These are phyloP conservation scores for Jasminum sambac DNA, from an alignment of 257 asterid species.

Conservation along the genomic window DNA sequence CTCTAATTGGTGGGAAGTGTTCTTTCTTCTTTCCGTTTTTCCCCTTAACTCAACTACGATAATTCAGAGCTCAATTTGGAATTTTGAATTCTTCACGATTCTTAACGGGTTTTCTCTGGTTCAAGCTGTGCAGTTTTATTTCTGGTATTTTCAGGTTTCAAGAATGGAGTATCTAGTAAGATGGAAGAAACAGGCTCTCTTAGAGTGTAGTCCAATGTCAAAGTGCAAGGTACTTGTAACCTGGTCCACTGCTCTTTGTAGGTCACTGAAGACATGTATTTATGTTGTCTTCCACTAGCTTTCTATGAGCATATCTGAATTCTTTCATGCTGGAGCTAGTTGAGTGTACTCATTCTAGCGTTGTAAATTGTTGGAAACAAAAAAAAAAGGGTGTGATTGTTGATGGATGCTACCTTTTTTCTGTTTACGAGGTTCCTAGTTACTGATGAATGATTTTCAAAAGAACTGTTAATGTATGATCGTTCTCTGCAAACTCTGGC, in stretches of 20 bases:
- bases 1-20: not conserved
- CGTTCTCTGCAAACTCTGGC: not conserved
- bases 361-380: not conserved
- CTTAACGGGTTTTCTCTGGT: not conserved
- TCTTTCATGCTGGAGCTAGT: not conserved
- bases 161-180: constrained; percentile 12
- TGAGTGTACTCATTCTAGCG: constrained; percentile 11
- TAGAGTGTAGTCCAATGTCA: constrained; percentile 21
- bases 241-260: constrained; percentile 27
- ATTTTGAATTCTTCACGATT: constrained; percentile 3
- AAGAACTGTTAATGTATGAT: constrained; percentile 18
- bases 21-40: not conserved
- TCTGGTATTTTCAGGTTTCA: constrained; percentile 23
- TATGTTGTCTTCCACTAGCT: not conserved
- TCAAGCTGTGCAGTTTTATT: not conserved
- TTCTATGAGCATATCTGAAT: not conserved
- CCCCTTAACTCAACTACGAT: not conserved
- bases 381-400: not conserved
- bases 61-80: not conserved
- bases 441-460: not conserved
- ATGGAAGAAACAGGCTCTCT: constrained; percentile 5
- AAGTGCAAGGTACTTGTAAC: constrained; percentile 22
- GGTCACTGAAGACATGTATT: constrained; percentile 22
- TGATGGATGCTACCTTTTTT: constrained; percentile 16
- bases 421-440: constrained; percentile 3